These are phyloP conservation scores for Rhizopus sp. DNA, from an alignment of 371 early-diverging fungal genomes.

Conservation along the genomic window DNA sequence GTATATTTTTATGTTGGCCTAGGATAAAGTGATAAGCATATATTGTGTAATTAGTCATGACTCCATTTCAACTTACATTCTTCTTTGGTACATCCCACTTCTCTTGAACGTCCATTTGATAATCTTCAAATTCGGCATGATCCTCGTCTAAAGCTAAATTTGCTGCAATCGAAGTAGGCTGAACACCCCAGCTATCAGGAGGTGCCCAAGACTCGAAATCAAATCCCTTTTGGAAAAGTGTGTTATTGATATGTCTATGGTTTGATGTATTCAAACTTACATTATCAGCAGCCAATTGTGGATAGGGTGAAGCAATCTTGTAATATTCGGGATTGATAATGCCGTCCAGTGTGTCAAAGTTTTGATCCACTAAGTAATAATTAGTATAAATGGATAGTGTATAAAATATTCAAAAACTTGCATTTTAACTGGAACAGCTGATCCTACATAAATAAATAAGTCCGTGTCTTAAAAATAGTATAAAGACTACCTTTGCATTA, in stretches of 20 bases:
- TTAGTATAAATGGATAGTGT: not conserved
- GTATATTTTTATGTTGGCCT: constrained; percentile 64
- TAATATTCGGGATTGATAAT: constrained; percentile 51
- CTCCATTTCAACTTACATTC: constrained; percentile 24
- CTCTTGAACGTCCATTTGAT: constrained; percentile 38
- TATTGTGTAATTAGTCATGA: not conserved
- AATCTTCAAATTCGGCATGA: constrained; percentile 47
- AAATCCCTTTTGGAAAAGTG: constrained; percentile 6
- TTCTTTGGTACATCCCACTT: constrained; percentile 36
- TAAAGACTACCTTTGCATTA: constrained; percentile 18
- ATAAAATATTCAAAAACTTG: constrained; percentile 3
- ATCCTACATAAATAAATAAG: constrained; percentile 9
- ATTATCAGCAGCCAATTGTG: constrained; percentile 5
- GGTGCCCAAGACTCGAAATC: constrained; percentile 62
- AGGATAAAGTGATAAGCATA: not conserved
- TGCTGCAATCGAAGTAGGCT: constrained; percentile 26
- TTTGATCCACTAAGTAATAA: constrained; percentile 43
- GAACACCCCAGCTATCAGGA: constrained; percentile 77
- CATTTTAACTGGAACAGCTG: constrained; percentile 16
- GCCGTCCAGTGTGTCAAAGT: constrained; percentile 54
- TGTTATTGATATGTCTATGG: not conserved
- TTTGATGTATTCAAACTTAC: constrained; percentile 2
- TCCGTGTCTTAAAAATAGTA: constrained; percentile 1
- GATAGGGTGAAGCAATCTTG: constrained; percentile 12
- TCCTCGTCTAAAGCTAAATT: constrained; percentile 31